Percentiles rank a stretch among this genome's conserved stretches.
phyloP scores from a whole-genome alignment of 176 grass and related monocot genomes.

The Triticum aestivum region IWGSC_CS_RefSeq_v2.1 NC_057806.1:584256077-584256576 shows the following conservation, averaged over 20 bases:
- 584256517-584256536: no score
- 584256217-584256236: no score
- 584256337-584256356: background rate
- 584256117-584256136: background rate
- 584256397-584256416: background rate
- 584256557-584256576: slow-evolving; percentile 98
- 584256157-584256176: background rate
- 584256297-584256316: background rate
- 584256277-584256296: background rate
- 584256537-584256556: background rate
- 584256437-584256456: background rate
- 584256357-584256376: background rate
- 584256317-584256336: background rate
- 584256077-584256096: background rate
- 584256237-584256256: background rate
- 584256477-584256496: no score
- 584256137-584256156: background rate
- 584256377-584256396: slow-evolving; percentile 12
- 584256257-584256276: background rate
- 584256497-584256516: no score
- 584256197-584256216: no score
- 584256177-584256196: no score
- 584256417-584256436: background rate
- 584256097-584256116: background rate
- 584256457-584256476: no score